Evolutionary conservation across 1,139 yeast genomes (phyloP).

Genomic region (Magnusiomyces fungicola): DNA sequence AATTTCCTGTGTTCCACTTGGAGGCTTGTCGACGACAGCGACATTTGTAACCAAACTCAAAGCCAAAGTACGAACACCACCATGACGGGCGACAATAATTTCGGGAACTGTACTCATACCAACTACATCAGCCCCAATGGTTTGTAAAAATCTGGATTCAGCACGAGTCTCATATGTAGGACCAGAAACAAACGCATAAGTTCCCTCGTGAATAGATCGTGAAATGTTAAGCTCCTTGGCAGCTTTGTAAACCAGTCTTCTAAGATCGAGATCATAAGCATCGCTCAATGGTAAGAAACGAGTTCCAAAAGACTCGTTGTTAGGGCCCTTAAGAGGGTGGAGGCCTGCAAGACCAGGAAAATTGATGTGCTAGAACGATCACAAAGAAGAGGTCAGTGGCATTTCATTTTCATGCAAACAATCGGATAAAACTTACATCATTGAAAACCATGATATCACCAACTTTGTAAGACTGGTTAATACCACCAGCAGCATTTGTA

Average conservation of each 20-base stretch:
- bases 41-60: constrained; percentile 80
- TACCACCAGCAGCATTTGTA: constrained; percentile 95
- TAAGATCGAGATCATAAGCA: constrained; percentile 71
- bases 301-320: constrained; percentile 72
- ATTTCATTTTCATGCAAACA: neutral
- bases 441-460: constrained; percentile 88
- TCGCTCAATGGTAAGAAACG: constrained; percentile 84
- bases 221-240: constrained; percentile 46
- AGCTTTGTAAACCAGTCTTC: constrained; percentile 42
- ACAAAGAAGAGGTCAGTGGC: neutral
- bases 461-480: constrained; percentile 55
- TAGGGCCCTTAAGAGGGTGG: constrained; percentile 86
- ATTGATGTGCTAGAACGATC: constrained; percentile 51
- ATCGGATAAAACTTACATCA: constrained; percentile 36
- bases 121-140: constrained; percentile 85
- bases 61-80: constrained; percentile 75
- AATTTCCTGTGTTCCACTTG: constrained; percentile 53
- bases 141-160: constrained; percentile 68
- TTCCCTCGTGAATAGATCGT: constrained; percentile 76
- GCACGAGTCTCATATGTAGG: constrained; percentile 94
- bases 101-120: constrained; percentile 99
- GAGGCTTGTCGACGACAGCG: constrained; percentile 68
- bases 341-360: constrained; percentile 84
- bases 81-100: constrained; percentile 85
- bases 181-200: constrained; percentile 79